Evolutionary conservation across 2,329 filamentous ascomycete species (phyloP), one percentile per base, ranked within the genome.

Genomic region (Gaeumannomyces tritici): DNA sequence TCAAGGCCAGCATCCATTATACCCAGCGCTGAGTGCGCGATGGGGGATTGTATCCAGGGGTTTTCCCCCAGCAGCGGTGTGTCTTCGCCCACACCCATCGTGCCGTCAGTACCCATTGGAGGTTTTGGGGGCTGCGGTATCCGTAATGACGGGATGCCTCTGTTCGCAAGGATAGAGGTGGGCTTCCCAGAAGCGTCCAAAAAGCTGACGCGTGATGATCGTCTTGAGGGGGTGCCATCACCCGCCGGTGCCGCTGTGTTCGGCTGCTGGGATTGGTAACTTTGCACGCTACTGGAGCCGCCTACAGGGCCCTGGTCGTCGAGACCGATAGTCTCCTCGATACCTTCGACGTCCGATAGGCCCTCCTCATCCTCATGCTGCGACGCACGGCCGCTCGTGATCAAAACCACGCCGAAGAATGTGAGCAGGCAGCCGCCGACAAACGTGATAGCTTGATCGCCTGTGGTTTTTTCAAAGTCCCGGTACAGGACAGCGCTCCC

Each of bases 371-470:
- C 81, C n/a, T 83, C 79, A 24, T 82, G 82, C 13, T 80, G 76
- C 18, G 74, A 77, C 60, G 83, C 78, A 67, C 93, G 83, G 62
- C 91, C 92, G 69, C 89, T 96, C 1, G 95, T 98, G 70, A 99
- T 97, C 67, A 97, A 83, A 75, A 95, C 98, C n/a, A 99, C 95
- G 12, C 95, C 95, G 64, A 93, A 87, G 73, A 99, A 99, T 0
- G 95, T 99, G 66, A 99, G 76, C 5, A 91, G 80, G 74, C 95
- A 99, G 51, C 95, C 95, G 27, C 90, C 91, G 15, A 96, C 77
- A 70, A 99, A 99, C 69, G 96, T 96, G 63, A 79, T 77, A 2
- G 90, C 90, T 69, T 91, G 89, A 59, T 86, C 81, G 33, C 81
- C 76, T 0, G 87, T 89, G 9, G 91, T 90, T 55, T 89, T 87